These are phyloP conservation scores for Lenwebbia sp. DNA, from an alignment of 345 rosid species.

Conservation along the genomic window DNA sequence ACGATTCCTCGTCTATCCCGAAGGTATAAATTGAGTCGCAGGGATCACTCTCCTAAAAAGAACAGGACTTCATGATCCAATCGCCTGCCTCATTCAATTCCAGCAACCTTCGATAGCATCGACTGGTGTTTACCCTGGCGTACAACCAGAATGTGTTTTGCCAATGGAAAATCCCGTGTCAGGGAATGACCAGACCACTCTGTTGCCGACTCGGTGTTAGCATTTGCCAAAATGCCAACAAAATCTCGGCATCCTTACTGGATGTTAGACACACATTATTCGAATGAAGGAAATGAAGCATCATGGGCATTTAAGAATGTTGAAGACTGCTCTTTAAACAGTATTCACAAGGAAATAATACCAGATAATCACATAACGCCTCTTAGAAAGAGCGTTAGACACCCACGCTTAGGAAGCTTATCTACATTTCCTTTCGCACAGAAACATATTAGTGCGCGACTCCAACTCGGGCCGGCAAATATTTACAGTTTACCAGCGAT, in stretches of 20 bases:
- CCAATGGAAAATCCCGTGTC: neutral
- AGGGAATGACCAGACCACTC: neutral
- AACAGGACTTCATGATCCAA: neutral
- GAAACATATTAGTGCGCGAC: neutral
- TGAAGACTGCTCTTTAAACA: neutral
- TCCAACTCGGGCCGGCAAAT: neutral
- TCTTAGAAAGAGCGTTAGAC: neutral
- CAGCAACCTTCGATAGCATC: neutral
- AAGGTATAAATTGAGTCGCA: neutral
- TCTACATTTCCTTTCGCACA: constrained; percentile 8
- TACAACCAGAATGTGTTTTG: neutral
- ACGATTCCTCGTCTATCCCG: neutral
- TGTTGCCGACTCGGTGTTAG: neutral
- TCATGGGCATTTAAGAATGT: neutral
- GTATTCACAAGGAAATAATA: neutral
- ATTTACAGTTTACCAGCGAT: neutral
- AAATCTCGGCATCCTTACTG: neutral
- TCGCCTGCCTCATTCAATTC: neutral
- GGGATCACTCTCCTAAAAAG: neutral
- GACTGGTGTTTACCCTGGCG: neutral
- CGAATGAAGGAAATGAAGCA: neutral
- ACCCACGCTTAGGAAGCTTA: constrained; percentile 11
- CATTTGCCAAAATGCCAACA: neutral
- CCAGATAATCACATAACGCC: neutral
- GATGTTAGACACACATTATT: neutral